phyloP scores from a whole-genome alignment of 805 yeast genomes.

The Huiozyma sinensis region DNA sequence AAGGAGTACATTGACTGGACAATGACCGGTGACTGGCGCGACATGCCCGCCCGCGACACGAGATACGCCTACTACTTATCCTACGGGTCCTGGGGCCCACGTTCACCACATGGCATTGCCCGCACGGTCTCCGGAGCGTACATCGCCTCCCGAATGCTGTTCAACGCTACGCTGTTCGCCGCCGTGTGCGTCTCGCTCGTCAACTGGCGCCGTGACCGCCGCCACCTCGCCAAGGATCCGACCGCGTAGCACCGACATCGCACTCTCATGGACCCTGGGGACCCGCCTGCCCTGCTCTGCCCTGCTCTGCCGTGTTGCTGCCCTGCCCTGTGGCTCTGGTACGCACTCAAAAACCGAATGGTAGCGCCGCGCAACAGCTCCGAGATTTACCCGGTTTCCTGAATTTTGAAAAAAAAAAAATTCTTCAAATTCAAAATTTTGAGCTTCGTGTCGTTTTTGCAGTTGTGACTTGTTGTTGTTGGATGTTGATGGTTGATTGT shows the following conservation, averaged over 20 bases:
- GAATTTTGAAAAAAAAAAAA: too few species aligned
- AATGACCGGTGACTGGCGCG: conserved; percentile 27
- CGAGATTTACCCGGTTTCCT: too few species aligned
- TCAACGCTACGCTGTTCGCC: conserved; percentile 13
- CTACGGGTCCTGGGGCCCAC: conserved; percentile 32
- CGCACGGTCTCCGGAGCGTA: conserved; percentile 1
- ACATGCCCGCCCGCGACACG: conserved; percentile 21
- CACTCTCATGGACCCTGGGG: neutral
- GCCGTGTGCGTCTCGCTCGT: conserved; percentile 10
- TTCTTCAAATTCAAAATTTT: too few species aligned
- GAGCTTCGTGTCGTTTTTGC: too few species aligned
- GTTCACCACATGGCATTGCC: conserved; percentile 10
- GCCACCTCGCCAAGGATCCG: too few species aligned
- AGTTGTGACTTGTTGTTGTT: too few species aligned
- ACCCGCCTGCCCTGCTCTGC: too few species aligned
- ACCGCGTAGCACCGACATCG: neutral
- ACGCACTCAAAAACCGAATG: too few species aligned
- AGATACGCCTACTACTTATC: conserved; percentile 28
- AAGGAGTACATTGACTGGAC: conserved; percentile 28
- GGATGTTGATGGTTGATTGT: too few species aligned
- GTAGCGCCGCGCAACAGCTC: too few species aligned
- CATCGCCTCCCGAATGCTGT: conserved; percentile 15
- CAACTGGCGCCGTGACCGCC: conserved; percentile 5
- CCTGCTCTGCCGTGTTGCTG: too few species aligned
- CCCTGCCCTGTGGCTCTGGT: too few species aligned